Base-by-base conservation (phyloP, 192 early-diverging fungal genomes). In the Phycomyces blakesleeanus region DNA sequence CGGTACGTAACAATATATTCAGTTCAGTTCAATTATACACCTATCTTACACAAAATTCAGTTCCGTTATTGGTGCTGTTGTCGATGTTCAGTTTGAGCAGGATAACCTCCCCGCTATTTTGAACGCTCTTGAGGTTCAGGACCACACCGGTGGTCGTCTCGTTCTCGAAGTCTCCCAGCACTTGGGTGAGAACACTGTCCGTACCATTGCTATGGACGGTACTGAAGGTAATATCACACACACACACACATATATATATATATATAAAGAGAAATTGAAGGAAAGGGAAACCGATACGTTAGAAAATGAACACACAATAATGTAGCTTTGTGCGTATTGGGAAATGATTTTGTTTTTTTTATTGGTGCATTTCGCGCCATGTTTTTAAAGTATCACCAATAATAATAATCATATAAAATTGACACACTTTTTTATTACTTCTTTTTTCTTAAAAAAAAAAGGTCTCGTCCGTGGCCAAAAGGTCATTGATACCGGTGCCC, bases 201-300 rank as follows among this genome's bases (percentile, higher is more conserved):
- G 95, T 71, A 94, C 92, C 72, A 98, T 98, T 93, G 95, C 95
- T 75, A 98, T 98, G 95, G 95, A 98, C 87, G 95, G 93, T 80
- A 97, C 95, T 68, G 93, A 97, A 51, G 65, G 61, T 63, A 63
- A 55, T n/a, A n/a, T n/a, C n/a, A n/a, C n/a, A n/a, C n/a, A n/a
- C n/a, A n/a, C n/a, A n/a, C n/a, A n/a, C n/a, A n/a, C n/a, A n/a
- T n/a, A n/a, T n/a, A n/a, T n/a, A n/a, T n/a, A n/a, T n/a, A n/a
- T n/a, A n/a, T n/a, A n/a, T n/a, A n/a, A n/a, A n/a, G n/a, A n/a
- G n/a, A n/a, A n/a, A n/a, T n/a, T n/a, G n/a, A n/a, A n/a, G n/a
- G n/a, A n/a, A n/a, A n/a, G n/a, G n/a, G n/a, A n/a, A n/a, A n/a
- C n/a, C n/a, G n/a, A n/a, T n/a, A n/a, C n/a, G n/a, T n/a, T n/a